phyloP scores from a whole-genome alignment of 2,329 filamentous ascomycete genomes.

The Cryphonectria radicalis region DNA sequence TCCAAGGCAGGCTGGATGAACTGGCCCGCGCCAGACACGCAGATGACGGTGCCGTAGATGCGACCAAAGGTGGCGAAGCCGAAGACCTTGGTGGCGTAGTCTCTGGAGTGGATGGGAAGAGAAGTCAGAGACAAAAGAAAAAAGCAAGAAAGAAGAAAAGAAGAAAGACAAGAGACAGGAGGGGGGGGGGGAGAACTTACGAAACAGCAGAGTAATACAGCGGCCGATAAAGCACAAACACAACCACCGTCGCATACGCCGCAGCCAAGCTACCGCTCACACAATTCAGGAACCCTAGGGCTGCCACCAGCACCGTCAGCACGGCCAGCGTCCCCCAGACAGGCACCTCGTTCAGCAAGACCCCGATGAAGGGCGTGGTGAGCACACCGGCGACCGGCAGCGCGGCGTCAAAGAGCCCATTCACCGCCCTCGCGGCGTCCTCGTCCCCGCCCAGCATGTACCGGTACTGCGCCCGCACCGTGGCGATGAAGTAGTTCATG shows the following conservation, averaged over 20 bases:
- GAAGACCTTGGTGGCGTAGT: conserved; percentile 81
- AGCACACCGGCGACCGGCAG: conserved; percentile 72
- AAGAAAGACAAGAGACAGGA: not conserved
- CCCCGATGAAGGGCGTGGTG: conserved; percentile 72
- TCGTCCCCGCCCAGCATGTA: conserved; percentile 63
- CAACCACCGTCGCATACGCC: conserved; percentile 67
- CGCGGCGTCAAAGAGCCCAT: conserved; percentile 49
- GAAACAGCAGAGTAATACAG: conserved; percentile 79
- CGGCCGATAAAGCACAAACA: conserved; percentile 74
- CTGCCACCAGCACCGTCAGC: conserved; percentile 62
- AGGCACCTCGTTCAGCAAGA: conserved; percentile 68
- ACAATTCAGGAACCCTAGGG: conserved; percentile 68
- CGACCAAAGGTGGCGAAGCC: conserved; percentile 79
- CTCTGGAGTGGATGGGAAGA: conserved; percentile 41
- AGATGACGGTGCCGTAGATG: conserved; percentile 77
- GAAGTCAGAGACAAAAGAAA: not conserved
- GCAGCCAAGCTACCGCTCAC: conserved; percentile 49
- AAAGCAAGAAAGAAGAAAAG: not conserved
- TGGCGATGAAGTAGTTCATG: conserved; percentile 75
- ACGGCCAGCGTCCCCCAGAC: conserved; percentile 63
- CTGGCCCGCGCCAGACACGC: conserved; percentile 72
- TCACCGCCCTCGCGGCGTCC: conserved; percentile 41
- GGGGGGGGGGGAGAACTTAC: conserved; percentile 36
- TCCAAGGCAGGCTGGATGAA: conserved; percentile 74
- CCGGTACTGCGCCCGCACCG: conserved; percentile 70